These are phyloP conservation scores for Ulota crispa DNA, from an alignment of 225 moss, liverwort and hornwort genomes.

Conservation along the genomic window DNA sequence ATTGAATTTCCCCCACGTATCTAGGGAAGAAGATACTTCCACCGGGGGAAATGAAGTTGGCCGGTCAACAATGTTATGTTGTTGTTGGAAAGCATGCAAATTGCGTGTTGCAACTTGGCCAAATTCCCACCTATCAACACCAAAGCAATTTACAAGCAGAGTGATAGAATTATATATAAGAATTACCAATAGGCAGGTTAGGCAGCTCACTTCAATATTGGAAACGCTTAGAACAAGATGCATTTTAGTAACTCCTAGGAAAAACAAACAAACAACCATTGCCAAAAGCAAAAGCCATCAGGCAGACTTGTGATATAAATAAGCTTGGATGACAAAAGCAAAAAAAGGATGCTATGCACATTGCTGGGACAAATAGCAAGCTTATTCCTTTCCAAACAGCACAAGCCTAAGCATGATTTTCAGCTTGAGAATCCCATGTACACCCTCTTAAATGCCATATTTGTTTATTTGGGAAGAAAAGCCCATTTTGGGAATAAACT, in stretches of 20 bases:
- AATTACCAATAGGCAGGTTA: not conserved
- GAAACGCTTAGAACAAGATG: not conserved
- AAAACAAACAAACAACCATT: not conserved
- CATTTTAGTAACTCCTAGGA: not conserved
- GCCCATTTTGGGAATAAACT: too few species aligned
- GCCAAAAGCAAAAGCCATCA: not conserved
- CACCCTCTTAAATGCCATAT: slow-evolving; percentile 47
- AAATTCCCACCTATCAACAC: slow-evolving; percentile 28
- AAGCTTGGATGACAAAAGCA: slow-evolving; percentile 9
- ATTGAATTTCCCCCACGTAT: too few species aligned
- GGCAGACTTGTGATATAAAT: not conserved
- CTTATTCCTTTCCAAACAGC: slow-evolving; percentile 32
- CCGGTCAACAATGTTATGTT: too few species aligned
- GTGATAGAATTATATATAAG: not conserved
- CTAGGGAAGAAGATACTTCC: too few species aligned
- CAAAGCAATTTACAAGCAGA: not conserved
- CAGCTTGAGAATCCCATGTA: slow-evolving; percentile 39
- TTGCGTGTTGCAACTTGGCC: slow-evolving; percentile 37
- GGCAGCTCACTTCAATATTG: not conserved
- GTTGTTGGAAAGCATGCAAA: slow-evolving; percentile 41
- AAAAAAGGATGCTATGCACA: slow-evolving; percentile 21
- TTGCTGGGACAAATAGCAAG: slow-evolving; percentile 35
- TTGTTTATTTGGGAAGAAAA: too few species aligned
- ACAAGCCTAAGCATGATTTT: slow-evolving; percentile 32
- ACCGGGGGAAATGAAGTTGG: too few species aligned